Conservation (phyloP, 148 eudicot genomes). For the Euryodendron excelsum region DNA sequence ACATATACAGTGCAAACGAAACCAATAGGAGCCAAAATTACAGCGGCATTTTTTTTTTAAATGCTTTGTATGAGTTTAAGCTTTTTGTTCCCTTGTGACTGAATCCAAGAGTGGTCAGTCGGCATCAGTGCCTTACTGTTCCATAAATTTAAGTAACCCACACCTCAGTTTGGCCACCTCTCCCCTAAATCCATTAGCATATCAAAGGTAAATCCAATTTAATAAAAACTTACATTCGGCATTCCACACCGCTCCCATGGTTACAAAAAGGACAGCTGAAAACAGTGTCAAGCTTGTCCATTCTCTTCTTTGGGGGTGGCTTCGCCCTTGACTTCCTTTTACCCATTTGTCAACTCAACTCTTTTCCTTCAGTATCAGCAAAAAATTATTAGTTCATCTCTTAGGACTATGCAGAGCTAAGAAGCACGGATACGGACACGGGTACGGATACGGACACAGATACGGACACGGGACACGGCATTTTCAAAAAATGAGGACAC, state of each 20-base stretch:
- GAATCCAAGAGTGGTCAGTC: no score
- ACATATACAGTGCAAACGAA: no score
- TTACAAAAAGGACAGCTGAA: slow-evolving; percentile 93
- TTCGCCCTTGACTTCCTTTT: slow-evolving; percentile 92
- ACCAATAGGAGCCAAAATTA: neutral
- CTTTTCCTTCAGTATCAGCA: neutral
- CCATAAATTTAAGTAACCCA: neutral
- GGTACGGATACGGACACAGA: no score
- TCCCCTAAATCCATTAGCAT: neutral
- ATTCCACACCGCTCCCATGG: slow-evolving; percentile 84
- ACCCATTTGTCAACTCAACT: slow-evolving; percentile 50
- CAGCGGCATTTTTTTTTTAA: no score
- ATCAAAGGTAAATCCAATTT: neutral
- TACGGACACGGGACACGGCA: no score
- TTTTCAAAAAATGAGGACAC: no score
- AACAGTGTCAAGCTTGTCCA: slow-evolving; percentile 89
- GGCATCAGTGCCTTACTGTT: no score
- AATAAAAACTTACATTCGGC: slow-evolving; percentile 62
- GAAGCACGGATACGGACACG: no score
- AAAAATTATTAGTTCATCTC: neutral
- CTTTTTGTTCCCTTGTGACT: no score
- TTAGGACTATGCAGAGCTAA: neutral
- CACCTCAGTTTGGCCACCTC: neutral
- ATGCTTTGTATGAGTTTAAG: no score
- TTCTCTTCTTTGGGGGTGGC: slow-evolving; percentile 86